Evolutionary conservation across 176 grass and related monocot genomes (phyloP), one percentile per base, ranked within the genome.

Genomic region (Rhynchospora pubera): DNA sequence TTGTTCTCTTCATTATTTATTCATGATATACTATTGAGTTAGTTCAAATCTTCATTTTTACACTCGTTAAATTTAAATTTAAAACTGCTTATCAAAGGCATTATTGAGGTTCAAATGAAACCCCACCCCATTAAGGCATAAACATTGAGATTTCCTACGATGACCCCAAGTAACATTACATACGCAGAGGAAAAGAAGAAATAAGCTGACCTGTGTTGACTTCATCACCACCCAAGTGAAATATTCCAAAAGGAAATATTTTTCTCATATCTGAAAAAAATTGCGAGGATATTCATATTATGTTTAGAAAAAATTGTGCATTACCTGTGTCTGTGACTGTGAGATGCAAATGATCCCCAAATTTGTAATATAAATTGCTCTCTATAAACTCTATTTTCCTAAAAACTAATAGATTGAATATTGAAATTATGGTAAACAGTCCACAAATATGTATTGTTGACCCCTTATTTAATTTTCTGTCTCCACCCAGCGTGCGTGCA

Each of bases 141-240:
- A 26, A 24, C 45, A 22, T 74, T 13, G 15, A 28, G 21, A 48
- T 46, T 47, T 71, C 7, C 43, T 47, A 47, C 39, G 42, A 47
- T 50, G 10, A 50, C 69, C 10, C 50, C 43, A 50, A 50, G 69
- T 73, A 1, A 39, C 69, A 73, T 2, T 73, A 73, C 69, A 73
- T 73, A 50, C 23, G 69, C 19, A 50, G 65, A 50, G 14, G 13
- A 59, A 79, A 43, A 57, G 6, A 79, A 89, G 12, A 83, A 82
- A 51, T 57, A 30, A 32, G 30, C 83, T 62, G 65, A 98, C 95
- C 95, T 94, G 95, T 91, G 86, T 98, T 85, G 62, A 98, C 95
- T 98, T 98, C 95, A 93, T 98, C 95, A 9, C 95, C 95, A 48
- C 95, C 95, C 84, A 98, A 90, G 78, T 98, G 92, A 87, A 98